These are phyloP conservation scores for Zoysia pacifica DNA, from an alignment of 176 grass and related monocot species.

Conservation along the genomic window DNA sequence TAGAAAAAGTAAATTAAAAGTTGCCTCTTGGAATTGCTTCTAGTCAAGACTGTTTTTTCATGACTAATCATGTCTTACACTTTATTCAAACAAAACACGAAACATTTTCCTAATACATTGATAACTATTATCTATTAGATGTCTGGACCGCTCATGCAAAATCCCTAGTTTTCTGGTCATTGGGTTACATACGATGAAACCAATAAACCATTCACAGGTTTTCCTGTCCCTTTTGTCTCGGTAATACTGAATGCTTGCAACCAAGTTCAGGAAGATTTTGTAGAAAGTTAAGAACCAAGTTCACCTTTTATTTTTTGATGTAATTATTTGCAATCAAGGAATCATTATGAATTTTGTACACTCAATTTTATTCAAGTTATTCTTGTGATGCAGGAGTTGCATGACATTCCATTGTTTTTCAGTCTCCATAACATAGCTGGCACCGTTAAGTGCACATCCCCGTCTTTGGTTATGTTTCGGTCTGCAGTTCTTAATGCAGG, in stretches of 20 bases:
- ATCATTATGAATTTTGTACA: conserved; percentile 17
- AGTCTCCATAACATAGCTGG: conserved; percentile 89
- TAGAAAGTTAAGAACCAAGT: conserved; percentile 16
- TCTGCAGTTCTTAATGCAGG: conserved; percentile 96
- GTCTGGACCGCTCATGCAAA: not conserved
- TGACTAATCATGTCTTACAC: not conserved
- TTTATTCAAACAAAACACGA: conserved; percentile 27
- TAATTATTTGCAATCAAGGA: conserved; percentile 7
- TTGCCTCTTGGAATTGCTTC: not conserved
- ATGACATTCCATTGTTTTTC: conserved; percentile 82
- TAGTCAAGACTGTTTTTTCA: not conserved
- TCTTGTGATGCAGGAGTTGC: conserved; percentile 79
- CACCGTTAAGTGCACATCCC: conserved; percentile 88
- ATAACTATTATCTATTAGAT: not conserved
- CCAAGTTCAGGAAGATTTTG: not conserved
- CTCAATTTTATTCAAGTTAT: conserved; percentile 6
- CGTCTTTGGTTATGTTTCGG: conserved; percentile 74
- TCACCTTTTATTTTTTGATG: not conserved
- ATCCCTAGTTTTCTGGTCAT: not conserved
- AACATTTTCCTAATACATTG: not conserved
- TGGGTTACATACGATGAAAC: not conserved
- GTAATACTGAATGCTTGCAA: conserved; percentile 19
- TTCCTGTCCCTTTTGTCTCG: not conserved
- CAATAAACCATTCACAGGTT: conserved; percentile 6
- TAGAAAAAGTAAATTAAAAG: not conserved